These are phyloP conservation scores for Xerocomus brunneocitrinus DNA, from an alignment of 768 basidiomycete genomes.

Conservation along the genomic window DNA sequence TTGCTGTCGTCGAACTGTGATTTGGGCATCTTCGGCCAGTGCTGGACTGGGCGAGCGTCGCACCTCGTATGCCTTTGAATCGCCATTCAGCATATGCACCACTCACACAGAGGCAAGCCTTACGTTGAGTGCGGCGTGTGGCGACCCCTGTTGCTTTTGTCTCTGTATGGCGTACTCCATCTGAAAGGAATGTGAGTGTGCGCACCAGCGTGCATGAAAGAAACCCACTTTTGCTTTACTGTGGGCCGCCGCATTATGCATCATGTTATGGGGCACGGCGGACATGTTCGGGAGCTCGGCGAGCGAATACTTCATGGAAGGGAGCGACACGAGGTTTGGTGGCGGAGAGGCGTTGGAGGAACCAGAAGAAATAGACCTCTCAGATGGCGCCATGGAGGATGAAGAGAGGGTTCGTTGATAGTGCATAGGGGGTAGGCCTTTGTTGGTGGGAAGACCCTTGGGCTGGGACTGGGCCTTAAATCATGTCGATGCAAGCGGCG, in stretches of 20 bases:
- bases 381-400: conserved; percentile 32
- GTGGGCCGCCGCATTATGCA: conserved; percentile 28
- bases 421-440: conserved; percentile 23
- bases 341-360: conserved; percentile 31
- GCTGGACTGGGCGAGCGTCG: conserved; percentile 32
- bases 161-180: conserved; percentile 31
- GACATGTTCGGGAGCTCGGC: conserved; percentile 30
- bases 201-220: neutral
- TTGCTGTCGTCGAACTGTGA: conserved; percentile 32
- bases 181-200: conserved; percentile 15
- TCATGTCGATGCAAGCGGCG: conserved; percentile 24
- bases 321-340: conserved; percentile 26
- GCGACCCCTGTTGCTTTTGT: conserved; percentile 27
- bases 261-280: conserved; percentile 28
- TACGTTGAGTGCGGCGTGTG: conserved; percentile 25
- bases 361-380: conserved; percentile 31
- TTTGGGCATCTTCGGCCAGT: conserved; percentile 27
- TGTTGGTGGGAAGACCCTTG: conserved; percentile 8
- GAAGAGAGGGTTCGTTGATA: conserved; percentile 28
- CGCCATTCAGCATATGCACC: neutral
- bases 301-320: conserved; percentile 32
- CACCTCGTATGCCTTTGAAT: conserved; percentile 24
- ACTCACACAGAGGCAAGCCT: conserved; percentile 5
- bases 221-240: conserved; percentile 28
- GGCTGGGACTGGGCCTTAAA: conserved; percentile 20